Percentiles rank a stretch among this genome's conserved stretches.
These are phyloP conservation scores for Colletotrichum simmondsii DNA, from an alignment of 2,329 filamentous ascomycete genomes.

Conservation along the genomic window DNA sequence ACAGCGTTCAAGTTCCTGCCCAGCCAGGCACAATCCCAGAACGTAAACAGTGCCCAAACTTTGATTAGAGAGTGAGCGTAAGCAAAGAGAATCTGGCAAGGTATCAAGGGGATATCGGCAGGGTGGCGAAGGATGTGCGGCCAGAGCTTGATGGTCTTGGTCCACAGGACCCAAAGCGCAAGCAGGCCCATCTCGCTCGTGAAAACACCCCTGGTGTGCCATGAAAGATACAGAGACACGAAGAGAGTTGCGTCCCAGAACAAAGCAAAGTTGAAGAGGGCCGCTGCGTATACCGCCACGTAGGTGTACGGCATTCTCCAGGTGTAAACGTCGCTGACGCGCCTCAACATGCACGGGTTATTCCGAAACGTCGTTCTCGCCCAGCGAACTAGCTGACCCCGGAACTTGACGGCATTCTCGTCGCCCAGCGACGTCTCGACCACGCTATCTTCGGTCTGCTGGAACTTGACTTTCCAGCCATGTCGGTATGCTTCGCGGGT, in stretches of 20 bases:
- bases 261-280: conserved; percentile 66
- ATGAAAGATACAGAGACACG: conserved; percentile 36
- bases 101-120: conserved; percentile 60
- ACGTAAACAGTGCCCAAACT: conserved; percentile 64
- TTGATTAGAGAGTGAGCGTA: conserved; percentile 70
- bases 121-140: conserved; percentile 64
- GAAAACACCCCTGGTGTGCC: neutral
- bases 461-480: conserved; percentile 65
- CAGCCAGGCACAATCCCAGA: conserved; percentile 56
- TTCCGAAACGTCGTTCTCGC: conserved; percentile 67
- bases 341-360: conserved; percentile 59
- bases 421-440: conserved; percentile 65
- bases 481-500: conserved; percentile 63
- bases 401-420: conserved; percentile 55
- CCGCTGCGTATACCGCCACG: conserved; percentile 66
- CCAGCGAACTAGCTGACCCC: conserved; percentile 66
- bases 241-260: conserved; percentile 60
- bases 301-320: conserved; percentile 59
- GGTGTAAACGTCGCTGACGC: neutral
- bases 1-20: conserved; percentile 48
- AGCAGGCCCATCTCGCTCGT: conserved; percentile 19
- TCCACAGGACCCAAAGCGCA: conserved; percentile 59
- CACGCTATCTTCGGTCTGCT: conserved; percentile 58
- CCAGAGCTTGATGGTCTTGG: conserved; percentile 67
- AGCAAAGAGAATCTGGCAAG: conserved; percentile 62